These are phyloP conservation scores for Berberis thunbergii DNA, from an alignment of 164 flowering plant species.

Conservation along the genomic window DNA sequence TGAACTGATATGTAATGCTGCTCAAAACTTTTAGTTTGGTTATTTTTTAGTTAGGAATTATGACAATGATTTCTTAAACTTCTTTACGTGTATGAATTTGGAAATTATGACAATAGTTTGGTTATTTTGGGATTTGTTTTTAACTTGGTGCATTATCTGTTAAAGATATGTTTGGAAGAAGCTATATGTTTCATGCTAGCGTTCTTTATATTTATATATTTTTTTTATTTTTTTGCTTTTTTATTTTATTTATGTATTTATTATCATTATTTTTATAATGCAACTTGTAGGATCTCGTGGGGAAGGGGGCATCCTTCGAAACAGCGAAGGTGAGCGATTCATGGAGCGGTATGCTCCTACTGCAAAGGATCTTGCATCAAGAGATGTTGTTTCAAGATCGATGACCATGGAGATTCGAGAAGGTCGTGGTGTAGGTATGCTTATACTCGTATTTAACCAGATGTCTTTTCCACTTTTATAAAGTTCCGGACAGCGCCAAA, in stretches of 20 bases:
- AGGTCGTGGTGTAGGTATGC: constrained; percentile 99
- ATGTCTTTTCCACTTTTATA: not conserved
- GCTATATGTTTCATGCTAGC: not conserved
- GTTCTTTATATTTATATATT: not conserved
- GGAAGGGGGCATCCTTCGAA: constrained; percentile 97
- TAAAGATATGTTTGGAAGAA: not conserved
- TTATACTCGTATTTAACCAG: not conserved
- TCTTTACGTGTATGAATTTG: no score
- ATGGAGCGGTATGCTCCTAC: constrained; percentile 99
- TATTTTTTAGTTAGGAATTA: no score
- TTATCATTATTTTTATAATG: constrained; percentile 2
- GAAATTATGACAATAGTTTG: not conserved
- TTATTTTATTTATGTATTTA: not conserved
- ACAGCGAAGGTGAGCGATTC: constrained; percentile 99
- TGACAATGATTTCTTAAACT: no score
- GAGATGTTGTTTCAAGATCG: constrained; percentile 99
- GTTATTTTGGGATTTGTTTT: not conserved
- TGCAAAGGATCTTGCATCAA: constrained; percentile 99
- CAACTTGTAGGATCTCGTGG: constrained; percentile 81
- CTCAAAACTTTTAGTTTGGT: no score
- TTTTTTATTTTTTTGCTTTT: not conserved
- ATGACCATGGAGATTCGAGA: constrained; percentile 98
- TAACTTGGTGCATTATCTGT: not conserved
- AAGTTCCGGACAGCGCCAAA: not conserved
- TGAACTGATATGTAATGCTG: no score